A percentile compares a stretch with the other conserved stretches of the same genome.
Conservation (phyloP, 441 rosid species). For the Melastoma candidum region DNA sequence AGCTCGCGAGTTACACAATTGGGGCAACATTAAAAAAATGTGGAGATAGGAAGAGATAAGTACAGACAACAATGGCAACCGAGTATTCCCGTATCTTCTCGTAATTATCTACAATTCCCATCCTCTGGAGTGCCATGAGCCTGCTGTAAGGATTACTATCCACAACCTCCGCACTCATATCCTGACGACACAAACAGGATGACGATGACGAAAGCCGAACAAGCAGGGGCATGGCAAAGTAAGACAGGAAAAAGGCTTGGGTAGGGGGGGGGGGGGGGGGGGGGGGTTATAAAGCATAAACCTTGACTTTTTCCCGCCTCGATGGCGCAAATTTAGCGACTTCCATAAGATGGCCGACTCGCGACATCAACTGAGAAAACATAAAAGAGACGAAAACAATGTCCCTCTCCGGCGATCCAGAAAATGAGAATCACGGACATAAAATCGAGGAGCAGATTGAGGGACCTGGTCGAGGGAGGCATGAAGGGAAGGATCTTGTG, state of each 20-base stretch:
- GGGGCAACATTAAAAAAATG: neutral
- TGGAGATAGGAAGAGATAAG: constrained; percentile 23
- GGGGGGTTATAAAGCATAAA: constrained; percentile 11
- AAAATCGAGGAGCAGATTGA: neutral
- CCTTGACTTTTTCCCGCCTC: constrained; percentile 80
- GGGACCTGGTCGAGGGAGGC: constrained; percentile 51
- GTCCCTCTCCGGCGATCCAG: neutral
- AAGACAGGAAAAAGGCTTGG: neutral
- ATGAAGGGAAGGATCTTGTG: constrained; percentile 34
- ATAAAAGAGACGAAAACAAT: constrained; percentile 1
- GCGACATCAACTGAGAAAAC: constrained; percentile 46
- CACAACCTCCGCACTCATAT: constrained; percentile 92
- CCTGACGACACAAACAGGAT: constrained; percentile 33
- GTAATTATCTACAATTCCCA: constrained; percentile 88
- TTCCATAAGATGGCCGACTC: constrained; percentile 41
- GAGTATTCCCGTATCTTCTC: constrained; percentile 84
- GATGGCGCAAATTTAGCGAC: constrained; percentile 43
- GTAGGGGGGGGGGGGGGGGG: too few species aligned
- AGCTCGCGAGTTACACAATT: neutral
- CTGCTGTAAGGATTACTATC: constrained; percentile 96
- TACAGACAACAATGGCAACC: constrained; percentile 89
- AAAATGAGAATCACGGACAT: constrained; percentile 1
- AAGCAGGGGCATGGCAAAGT: neutral
- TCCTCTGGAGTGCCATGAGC: constrained; percentile 97
- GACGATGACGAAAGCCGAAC: constrained; percentile 6